Evolutionary conservation across 441 rosid genomes (phyloP), one percentile per base, ranked within the genome.

Genomic region (Syzygium malaccense): DNA sequence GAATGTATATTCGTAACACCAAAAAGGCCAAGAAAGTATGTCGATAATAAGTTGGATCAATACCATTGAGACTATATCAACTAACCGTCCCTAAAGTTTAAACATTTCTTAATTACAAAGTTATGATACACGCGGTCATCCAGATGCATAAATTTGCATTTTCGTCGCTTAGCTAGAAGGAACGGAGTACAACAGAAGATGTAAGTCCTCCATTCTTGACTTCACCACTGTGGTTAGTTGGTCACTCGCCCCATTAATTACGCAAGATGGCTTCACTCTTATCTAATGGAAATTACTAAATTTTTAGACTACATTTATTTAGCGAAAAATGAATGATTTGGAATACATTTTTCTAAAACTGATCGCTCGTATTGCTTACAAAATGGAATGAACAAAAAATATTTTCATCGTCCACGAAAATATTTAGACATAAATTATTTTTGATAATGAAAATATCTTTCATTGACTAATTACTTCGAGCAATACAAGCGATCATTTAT

Each of bases 401-500:
- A 58, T 58, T 26, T 6, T 25, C 0, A 26, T 57, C 3, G 0
- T 57, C n/a, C 0, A 5, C 25, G n/a, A 57, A 57, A 25, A 25
- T 8, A 23, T 41, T 57, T 57, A 57, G 3, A 57, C n/a, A 57
- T 26, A 25, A 57, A 57, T 57, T 25, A 11, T 57, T 57, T 11
- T 4, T 7, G 3, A 6, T 58, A 58, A 58, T 58, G 30, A 26
- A 58, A 2, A 25, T 58, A 26, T 58, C 12, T 5, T 28, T 12
- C 30, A 2, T 58, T 5, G 30, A 58, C 15, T 58, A 58, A 28
- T 58, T 58, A 2, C 5, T 58, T 58, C 0, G 12, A 26, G 28
- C 2, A 1, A 26, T 14, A 26, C 0, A 58, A 26, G 12, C 0
- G 0, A 26, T 58, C 7, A 58, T 26, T 58, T 58, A 2, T 58